Conservation (phyloP, 768 basidiomycete species). For the Lactarius tabidus region DNA sequence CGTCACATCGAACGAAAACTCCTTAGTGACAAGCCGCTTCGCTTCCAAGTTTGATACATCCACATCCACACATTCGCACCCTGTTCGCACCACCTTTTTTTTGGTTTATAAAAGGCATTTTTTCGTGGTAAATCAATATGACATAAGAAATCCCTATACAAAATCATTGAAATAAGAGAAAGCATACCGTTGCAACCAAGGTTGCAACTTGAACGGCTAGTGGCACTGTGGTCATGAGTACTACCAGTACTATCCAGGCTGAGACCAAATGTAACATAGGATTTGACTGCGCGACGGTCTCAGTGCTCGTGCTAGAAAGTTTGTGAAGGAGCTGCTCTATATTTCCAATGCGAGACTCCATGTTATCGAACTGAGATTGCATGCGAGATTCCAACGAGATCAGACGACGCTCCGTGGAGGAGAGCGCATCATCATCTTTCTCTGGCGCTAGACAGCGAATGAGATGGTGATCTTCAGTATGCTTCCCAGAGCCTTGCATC, state of each 20-base stretch:
- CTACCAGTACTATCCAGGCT: background rate
- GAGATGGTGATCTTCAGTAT: constrained; percentile 3
- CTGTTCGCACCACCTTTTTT: too few species aligned
- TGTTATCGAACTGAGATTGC: background rate
- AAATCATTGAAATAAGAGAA: too few species aligned
- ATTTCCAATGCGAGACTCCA: constrained; percentile 1
- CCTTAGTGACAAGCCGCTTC: too few species aligned
- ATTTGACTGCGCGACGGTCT: background rate
- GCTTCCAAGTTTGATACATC: too few species aligned
- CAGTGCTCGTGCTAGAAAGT: background rate
- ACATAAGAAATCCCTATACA: too few species aligned
- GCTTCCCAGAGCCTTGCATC: background rate
- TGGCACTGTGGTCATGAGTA: too few species aligned
- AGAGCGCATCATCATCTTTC: background rate
- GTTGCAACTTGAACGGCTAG: too few species aligned
- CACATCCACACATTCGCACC: too few species aligned
- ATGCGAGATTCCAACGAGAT: constrained; percentile 8
- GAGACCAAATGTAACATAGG: background rate
- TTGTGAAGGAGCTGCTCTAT: constrained; percentile 3
- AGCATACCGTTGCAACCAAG: too few species aligned
- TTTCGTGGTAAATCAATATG: too few species aligned
- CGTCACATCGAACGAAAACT: too few species aligned
- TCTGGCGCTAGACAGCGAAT: constrained; percentile 10
- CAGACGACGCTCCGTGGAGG: constrained; percentile 4
- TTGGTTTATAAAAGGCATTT: too few species aligned